Evolutionary conservation across 768 basidiomycete genomes (phyloP).

Genomic region (Tubosaeta sp.): DNA sequence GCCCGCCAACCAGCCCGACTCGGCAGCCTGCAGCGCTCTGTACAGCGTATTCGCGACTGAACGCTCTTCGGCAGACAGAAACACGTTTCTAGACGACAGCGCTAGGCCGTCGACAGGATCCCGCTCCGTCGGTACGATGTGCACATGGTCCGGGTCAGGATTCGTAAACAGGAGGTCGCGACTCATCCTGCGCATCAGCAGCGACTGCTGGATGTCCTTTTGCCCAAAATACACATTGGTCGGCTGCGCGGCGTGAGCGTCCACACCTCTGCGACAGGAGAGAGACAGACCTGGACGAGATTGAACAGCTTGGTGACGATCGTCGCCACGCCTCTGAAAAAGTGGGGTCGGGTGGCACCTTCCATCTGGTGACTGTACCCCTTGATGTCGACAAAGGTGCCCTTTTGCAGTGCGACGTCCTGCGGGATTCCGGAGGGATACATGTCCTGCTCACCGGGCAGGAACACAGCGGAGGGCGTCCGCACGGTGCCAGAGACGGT

Average conservation of each 20-base stretch:
- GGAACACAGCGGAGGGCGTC: conserved; percentile 66
- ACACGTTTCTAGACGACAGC: conserved; percentile 86
- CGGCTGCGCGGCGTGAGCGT: conserved; percentile 42
- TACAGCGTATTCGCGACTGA: conserved; percentile 60
- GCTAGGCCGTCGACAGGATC: conserved; percentile 66
- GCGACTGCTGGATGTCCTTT: conserved; percentile 96
- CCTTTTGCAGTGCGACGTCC: conserved; percentile 66
- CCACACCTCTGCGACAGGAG: background rate
- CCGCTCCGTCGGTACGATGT: conserved; percentile 84
- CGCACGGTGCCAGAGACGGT: conserved; percentile 31
- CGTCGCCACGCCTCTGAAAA: conserved; percentile 94
- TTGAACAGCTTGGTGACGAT: conserved; percentile 96
- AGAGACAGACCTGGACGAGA: conserved; percentile 62
- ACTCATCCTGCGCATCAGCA: conserved; percentile 74
- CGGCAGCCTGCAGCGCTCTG: conserved; percentile 59
- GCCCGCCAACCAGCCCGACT: conserved; percentile 51
- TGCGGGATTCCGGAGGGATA: conserved; percentile 91
- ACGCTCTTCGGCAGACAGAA: conserved; percentile 65
- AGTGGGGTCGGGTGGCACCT: conserved; percentile 78
- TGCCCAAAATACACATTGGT: conserved; percentile 94
- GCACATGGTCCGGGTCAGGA: conserved; percentile 68
- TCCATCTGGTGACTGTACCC: conserved; percentile 94
- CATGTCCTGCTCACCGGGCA: conserved; percentile 78
- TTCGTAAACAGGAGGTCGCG: conserved; percentile 78
- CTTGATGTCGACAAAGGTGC: conserved; percentile 90